These are phyloP conservation scores for Coemansia asiatica DNA, from an alignment of 192 early-diverging fungal genomes.

Conservation along the genomic window DNA sequence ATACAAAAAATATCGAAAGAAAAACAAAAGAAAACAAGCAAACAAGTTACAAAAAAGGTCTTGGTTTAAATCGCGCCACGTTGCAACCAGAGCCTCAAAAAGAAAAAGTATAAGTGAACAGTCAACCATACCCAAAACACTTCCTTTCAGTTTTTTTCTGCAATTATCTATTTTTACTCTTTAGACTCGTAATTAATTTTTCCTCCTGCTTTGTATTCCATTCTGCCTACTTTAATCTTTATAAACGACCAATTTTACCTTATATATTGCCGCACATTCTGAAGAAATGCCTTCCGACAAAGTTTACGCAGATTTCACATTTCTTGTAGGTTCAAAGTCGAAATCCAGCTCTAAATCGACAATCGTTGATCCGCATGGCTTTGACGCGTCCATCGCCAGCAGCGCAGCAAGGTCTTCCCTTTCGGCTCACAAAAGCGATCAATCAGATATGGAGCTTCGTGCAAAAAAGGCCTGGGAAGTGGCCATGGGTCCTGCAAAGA, in stretches of 20 bases:
- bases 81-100: no score
- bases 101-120: no score
- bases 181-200: neutral
- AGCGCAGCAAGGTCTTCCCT: conserved; percentile 1
- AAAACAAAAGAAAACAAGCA: no score
- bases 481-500: conserved; percentile 84
- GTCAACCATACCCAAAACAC: neutral
- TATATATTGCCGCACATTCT: neutral
- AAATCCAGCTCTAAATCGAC: conserved; percentile 7
- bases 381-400: conserved; percentile 20
- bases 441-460: conserved; percentile 36
- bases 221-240: no score
- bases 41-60: no score
- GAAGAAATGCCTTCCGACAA: conserved; percentile 10
- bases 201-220: no score
- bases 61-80: no score
- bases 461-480: conserved; percentile 96
- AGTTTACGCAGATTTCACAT: conserved; percentile 45
- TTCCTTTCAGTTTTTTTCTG: neutral
- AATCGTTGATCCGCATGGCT: conserved; percentile 33
- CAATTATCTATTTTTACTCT: neutral
- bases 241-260: no score
- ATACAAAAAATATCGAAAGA: no score
- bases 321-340: conserved; percentile 21
- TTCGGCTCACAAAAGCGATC: conserved; percentile 14